These are phyloP conservation scores for Infundibulicybe gibba DNA, from an alignment of 768 basidiomycete species.

Conservation along the genomic window DNA sequence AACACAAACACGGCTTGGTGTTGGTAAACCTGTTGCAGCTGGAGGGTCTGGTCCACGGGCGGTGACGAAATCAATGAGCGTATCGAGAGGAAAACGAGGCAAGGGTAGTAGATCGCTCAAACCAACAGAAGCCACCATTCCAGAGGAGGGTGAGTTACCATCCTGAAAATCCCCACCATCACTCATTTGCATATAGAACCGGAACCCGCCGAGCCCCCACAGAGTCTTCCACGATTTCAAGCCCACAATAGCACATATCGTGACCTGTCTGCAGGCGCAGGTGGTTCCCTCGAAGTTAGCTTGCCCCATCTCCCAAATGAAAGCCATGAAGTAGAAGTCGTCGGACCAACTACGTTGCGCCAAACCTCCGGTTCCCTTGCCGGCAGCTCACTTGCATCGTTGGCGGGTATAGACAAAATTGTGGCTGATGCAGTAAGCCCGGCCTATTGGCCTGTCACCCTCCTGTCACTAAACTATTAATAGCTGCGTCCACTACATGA, in stretches of 20 bases:
- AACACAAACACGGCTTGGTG: conserved; percentile 64
- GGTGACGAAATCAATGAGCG: conserved; percentile 55
- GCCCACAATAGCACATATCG: not conserved
- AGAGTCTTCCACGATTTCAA: conserved; percentile 1
- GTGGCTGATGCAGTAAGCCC: conserved; percentile 31
- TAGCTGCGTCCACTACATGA: conserved; percentile 51
- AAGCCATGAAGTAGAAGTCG: too few relatives aligned
- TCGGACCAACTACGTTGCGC: not conserved
- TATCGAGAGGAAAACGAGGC: conserved; percentile 44
- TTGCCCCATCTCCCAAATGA: too few relatives aligned
- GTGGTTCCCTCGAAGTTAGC: too few relatives aligned
- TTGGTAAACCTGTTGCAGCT: conserved; percentile 63
- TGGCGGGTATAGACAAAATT: conserved; percentile 20
- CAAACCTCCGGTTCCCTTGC: not conserved
- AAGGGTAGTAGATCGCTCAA: conserved; percentile 49
- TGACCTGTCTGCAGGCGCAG: not conserved
- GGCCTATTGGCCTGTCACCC: not conserved
- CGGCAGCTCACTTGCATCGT: conserved; percentile 12
- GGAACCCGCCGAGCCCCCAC: conserved; percentile 10
- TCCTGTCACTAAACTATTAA: conserved; percentile 3
- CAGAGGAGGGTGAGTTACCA: conserved; percentile 42
- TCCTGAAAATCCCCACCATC: too few relatives aligned
- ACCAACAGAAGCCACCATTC: conserved; percentile 53
- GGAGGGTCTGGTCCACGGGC: conserved; percentile 67
- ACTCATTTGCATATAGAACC: not conserved